phyloP scores from a whole-genome alignment of 345 rosid genomes.

The Euphorbia tirucalli region DNA sequence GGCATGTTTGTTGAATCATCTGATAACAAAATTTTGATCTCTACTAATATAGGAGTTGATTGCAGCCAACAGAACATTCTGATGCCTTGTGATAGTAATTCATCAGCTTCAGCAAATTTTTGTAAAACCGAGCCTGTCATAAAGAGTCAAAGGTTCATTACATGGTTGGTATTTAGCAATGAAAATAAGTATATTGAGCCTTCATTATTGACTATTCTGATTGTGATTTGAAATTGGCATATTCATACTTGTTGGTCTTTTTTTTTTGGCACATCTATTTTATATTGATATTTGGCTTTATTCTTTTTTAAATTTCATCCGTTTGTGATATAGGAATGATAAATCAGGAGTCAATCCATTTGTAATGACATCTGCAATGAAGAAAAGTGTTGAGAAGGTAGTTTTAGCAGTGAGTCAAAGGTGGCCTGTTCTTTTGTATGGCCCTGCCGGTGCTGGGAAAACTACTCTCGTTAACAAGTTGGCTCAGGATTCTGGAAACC shows the following conservation, averaged over 20 bases:
- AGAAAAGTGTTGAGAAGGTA: slow-evolving; percentile 75
- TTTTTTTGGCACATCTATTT: neutral
- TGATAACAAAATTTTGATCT: slow-evolving; percentile 26
- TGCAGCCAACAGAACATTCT: slow-evolving; percentile 34
- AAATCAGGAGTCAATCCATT: slow-evolving; percentile 47
- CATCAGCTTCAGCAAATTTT: slow-evolving; percentile 26
- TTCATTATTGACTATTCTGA: neutral
- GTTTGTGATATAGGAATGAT: slow-evolving; percentile 51
- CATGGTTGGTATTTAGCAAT: slow-evolving; percentile 40
- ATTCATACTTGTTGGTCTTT: neutral
- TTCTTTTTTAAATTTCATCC: slow-evolving; percentile 15
- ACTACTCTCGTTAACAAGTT: slow-evolving; percentile 79
- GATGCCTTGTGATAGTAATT: slow-evolving; percentile 33
- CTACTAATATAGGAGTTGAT: slow-evolving; percentile 23
- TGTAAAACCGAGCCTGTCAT: slow-evolving; percentile 42
- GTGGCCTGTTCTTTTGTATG: slow-evolving; percentile 93
- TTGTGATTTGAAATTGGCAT: neutral
- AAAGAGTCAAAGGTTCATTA: slow-evolving; percentile 41
- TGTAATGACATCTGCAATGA: slow-evolving; percentile 55
- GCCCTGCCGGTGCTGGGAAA: slow-evolving; percentile 90
- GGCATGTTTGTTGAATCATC: slow-evolving; percentile 48
- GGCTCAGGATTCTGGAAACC: slow-evolving; percentile 62
- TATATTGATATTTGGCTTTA: neutral
- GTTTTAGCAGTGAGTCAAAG: slow-evolving; percentile 75
- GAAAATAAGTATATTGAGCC: neutral